A percentile compares a stretch with the other conserved stretches of the same genome.
phyloP scores from a whole-genome alignment of 768 basidiomycete species.

The Pilatotrama ljubarskyi region DNA sequence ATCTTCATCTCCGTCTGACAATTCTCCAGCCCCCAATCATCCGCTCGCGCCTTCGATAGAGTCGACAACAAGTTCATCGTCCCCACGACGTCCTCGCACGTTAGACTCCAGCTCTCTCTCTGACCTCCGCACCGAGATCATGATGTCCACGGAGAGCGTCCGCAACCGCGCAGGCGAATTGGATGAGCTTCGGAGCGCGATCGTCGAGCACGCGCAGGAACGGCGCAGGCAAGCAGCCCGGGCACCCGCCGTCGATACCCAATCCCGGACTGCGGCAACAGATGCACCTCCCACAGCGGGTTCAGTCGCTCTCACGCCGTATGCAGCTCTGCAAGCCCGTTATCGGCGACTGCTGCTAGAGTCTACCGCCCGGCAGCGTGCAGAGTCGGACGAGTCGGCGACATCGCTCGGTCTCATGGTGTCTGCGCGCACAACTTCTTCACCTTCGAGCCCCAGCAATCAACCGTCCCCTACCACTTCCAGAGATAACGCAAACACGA shows the following conservation, averaged over 20 bases:
- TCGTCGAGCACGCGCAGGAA: conserved; percentile 7
- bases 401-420: conserved; percentile 15
- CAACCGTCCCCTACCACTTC: background rate
- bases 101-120: conserved; percentile 1
- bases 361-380: background rate
- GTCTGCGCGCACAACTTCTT: conserved; percentile 1
- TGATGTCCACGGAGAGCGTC: conserved; percentile 9
- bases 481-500: background rate
- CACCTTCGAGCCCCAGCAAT: background rate
- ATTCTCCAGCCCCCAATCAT: background rate
- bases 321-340: background rate
- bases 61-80: background rate
- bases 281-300: background rate
- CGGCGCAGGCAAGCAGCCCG: background rate
- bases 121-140: conserved; percentile 4
- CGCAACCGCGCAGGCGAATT: conserved; percentile 12
- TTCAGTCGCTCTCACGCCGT: background rate
- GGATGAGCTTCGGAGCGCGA: conserved; percentile 15
- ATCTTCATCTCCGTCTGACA: background rate
- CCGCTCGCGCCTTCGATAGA: background rate
- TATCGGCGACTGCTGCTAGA: conserved; percentile 3
- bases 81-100: background rate
- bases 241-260: background rate
- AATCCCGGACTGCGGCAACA: background rate
- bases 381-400: conserved; percentile 2